Evolutionary conservation across 352 stramenopile genomes (phyloP).

Genomic region (Phytopythium delawarense): DNA sequence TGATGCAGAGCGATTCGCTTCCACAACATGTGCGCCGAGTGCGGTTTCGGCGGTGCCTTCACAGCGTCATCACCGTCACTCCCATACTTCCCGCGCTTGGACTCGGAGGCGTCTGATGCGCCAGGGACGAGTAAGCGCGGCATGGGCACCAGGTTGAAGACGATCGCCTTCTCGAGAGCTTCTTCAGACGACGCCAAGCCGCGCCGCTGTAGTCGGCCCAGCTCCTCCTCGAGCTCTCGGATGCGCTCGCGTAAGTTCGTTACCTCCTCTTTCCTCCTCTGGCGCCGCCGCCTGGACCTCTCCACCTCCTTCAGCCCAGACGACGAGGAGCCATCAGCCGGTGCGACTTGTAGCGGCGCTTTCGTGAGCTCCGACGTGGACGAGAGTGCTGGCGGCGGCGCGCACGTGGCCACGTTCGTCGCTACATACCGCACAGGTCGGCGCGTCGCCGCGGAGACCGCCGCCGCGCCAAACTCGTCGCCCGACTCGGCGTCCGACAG

Average conservation of each 20-base stretch:
- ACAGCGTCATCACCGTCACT: not conserved
- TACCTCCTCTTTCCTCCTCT: slow-evolving; percentile 30
- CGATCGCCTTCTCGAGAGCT: slow-evolving; percentile 19
- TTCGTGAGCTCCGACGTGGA: not conserved
- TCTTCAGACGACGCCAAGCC: slow-evolving; percentile 17
- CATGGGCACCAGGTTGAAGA: slow-evolving; percentile 24
- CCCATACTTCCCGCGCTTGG: not conserved
- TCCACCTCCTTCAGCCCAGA: not conserved
- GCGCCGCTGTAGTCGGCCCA: slow-evolving; percentile 18
- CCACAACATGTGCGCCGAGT: slow-evolving; percentile 12
- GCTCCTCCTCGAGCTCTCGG: slow-evolving; percentile 16
- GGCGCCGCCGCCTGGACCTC: slow-evolving; percentile 9
- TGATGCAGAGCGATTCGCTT: slow-evolving; percentile 27
- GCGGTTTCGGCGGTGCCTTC: not conserved
- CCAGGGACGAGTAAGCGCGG: slow-evolving; percentile 11
- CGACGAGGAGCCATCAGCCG: not conserved
- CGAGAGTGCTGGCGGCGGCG: not conserved
- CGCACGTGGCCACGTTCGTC: not conserved
- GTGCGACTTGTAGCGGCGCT: not conserved
- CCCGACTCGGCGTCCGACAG: not conserved
- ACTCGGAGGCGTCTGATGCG: too few relatives aligned
- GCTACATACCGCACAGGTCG: not conserved
- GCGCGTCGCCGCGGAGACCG: not conserved
- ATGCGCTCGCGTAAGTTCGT: slow-evolving; percentile 15
- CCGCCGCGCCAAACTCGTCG: not conserved